Evolutionary conservation across 202 grass and related monocot species (phyloP).

Genomic region (Panicum virgatum): DNA sequence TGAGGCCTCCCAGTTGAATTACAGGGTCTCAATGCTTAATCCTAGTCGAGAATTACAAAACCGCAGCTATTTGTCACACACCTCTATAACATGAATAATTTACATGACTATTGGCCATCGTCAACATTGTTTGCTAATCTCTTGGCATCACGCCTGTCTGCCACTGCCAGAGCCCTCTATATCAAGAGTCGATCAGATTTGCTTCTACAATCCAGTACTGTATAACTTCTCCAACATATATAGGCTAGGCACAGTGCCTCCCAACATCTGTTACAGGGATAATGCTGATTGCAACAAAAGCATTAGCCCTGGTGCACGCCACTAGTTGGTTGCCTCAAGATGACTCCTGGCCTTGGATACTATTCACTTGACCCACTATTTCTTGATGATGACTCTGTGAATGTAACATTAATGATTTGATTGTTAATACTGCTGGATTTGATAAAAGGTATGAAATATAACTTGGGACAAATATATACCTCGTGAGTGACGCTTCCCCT

Average conservation of each 20-base stretch:
- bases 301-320: background rate
- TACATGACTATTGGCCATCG: constrained; percentile 29
- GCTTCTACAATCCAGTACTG: constrained; percentile 4
- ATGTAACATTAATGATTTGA: background rate
- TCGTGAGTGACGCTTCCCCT: constrained; percentile 69
- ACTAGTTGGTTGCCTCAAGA: constrained; percentile 29
- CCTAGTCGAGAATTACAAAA: constrained; percentile 46
- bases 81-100: constrained; percentile 45
- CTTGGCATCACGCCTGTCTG: background rate
- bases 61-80: constrained; percentile 19
- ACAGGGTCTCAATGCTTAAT: constrained; percentile 27
- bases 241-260: background rate
- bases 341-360: constrained; percentile 11
- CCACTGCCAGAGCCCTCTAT: constrained; percentile 17
- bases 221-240: constrained; percentile 11
- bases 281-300: constrained; percentile 18
- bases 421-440: background rate
- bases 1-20: constrained; percentile 34
- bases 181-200: background rate
- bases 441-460: background rate
- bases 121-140: background rate
- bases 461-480: constrained; percentile 39
- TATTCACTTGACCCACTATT: constrained; percentile 64
- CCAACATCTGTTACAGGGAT: background rate
- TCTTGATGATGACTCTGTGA: constrained; percentile 59